A percentile compares a stretch with the other conserved stretches of the same genome.
Conservation (phyloP, 208 protist genomes). For the Strigomonas culicis region DNA sequence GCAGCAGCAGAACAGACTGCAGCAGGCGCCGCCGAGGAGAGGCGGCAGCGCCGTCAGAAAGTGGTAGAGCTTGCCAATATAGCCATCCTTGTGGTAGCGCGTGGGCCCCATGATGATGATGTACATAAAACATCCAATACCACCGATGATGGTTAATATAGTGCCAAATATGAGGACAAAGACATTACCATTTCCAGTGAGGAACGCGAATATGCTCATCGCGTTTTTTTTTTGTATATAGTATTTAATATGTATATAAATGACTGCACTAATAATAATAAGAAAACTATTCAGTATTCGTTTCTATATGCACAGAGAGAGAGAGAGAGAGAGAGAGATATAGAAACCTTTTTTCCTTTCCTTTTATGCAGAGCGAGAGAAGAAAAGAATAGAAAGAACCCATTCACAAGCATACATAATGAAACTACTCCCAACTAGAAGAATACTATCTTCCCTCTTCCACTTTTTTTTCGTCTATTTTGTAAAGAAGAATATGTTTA, state of each 20-base stretch:
- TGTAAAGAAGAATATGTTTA: no score
- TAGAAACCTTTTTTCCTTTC: background rate
- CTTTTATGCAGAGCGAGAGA: background rate
- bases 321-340: no score
- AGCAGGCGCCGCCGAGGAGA: conserved; percentile 39
- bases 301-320: no score
- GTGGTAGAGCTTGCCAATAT: conserved; percentile 61
- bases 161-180: conserved; percentile 25
- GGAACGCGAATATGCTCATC: background rate
- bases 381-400: background rate
- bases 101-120: conserved; percentile 88
- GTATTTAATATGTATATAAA: background rate
- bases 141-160: conserved; percentile 33
- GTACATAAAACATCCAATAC: conserved; percentile 68
- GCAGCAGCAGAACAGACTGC: conserved; percentile 43
- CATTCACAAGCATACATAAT: background rate
- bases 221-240: background rate
- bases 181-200: background rate
- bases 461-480: background rate
- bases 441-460: background rate
- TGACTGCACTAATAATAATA: background rate
- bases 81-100: conserved; percentile 81
- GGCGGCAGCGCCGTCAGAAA: conserved; percentile 28
- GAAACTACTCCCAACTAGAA: background rate
- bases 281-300: no score